phyloP scores from a whole-genome alignment of 495 filamentous ascomycete genomes.

The Penicillium odoratum region DNA sequence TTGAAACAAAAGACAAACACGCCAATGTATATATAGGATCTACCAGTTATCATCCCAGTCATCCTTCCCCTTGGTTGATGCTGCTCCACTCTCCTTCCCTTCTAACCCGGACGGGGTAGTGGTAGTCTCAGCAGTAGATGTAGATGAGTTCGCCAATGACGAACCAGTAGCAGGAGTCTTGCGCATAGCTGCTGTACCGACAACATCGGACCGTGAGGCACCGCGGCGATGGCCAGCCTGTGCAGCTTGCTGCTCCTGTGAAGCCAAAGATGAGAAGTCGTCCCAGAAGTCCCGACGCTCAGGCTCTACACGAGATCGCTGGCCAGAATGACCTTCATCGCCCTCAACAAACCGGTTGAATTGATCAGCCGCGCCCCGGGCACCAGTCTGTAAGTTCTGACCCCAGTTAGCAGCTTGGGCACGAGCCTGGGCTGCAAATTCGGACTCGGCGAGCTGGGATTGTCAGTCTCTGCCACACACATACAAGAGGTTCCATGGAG shows the following conservation, averaged over 20 bases:
- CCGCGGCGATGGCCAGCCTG: conserved; percentile 33
- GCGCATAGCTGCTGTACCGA: conserved; percentile 75
- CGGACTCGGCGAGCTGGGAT: conserved; percentile 70
- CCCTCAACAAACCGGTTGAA: conserved; percentile 84
- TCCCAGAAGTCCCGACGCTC: conserved; percentile 93
- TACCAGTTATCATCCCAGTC: conserved; percentile 71
- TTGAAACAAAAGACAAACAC: conserved; percentile 1
- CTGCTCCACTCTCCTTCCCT: conserved; percentile 35
- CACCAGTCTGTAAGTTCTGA: conserved; percentile 62
- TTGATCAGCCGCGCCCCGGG: conserved; percentile 69
- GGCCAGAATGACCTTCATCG: conserved; percentile 35
- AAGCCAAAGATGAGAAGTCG: conserved; percentile 61
- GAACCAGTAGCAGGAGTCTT: conserved; percentile 47
- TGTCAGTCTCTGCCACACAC: neutral
- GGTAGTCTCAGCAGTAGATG: conserved; percentile 26
- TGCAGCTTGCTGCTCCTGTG: conserved; percentile 45
- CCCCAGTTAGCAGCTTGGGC: conserved; percentile 65
- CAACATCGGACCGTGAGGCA: conserved; percentile 44
- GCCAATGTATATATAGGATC: conserved; percentile 19
- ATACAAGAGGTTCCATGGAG: neutral
- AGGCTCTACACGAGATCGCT: conserved; percentile 45
- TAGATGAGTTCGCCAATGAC: conserved; percentile 18
- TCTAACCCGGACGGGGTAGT: conserved; percentile 34
- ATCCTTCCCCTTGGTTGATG: conserved; percentile 48
- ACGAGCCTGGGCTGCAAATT: conserved; percentile 80